Conservation (phyloP, 1,284 basidiomycete genomes). For the Thelephora terrestris region DNA sequence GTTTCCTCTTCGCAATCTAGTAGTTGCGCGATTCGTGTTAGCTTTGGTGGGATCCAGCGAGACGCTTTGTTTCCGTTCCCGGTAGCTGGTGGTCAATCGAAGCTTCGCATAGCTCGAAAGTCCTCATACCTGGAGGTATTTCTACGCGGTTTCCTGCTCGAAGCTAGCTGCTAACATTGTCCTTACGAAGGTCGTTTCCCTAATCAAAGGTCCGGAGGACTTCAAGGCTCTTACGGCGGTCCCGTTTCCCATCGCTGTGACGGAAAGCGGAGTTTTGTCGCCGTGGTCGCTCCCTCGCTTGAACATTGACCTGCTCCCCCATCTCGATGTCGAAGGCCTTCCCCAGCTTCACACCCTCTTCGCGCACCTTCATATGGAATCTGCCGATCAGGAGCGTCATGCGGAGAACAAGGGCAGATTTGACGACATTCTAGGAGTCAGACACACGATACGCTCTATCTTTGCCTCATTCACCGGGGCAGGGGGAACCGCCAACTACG, state of each 20-base stretch:
- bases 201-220: constrained; percentile 16
- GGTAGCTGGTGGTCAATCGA: constrained; percentile 21
- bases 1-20: constrained; percentile 19
- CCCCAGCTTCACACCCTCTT: constrained; percentile 19
- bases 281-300: constrained; percentile 33
- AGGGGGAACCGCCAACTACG: constrained; percentile 3
- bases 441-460: constrained; percentile 23
- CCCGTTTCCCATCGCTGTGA: constrained; percentile 22
- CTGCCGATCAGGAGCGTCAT: constrained; percentile 22
- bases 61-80: constrained; percentile 25
- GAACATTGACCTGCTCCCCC: constrained; percentile 28
- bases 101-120: constrained; percentile 37
- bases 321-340: constrained; percentile 13
- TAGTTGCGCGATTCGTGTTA: constrained; percentile 23
- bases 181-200: constrained; percentile 19
- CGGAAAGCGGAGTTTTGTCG: constrained; percentile 12
- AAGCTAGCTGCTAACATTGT: constrained; percentile 11
- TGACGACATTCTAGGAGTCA: constrained; percentile 20
- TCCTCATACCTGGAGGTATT: constrained; percentile 43
- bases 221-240: constrained; percentile 18
- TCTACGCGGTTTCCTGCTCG: not conserved
- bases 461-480: constrained; percentile 19
- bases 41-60: constrained; percentile 16
- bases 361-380: constrained; percentile 20
- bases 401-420: constrained; percentile 13